Conservation (phyloP, 2,329 filamentous ascomycete species). For the Cladophialophora exuberans region DNA sequence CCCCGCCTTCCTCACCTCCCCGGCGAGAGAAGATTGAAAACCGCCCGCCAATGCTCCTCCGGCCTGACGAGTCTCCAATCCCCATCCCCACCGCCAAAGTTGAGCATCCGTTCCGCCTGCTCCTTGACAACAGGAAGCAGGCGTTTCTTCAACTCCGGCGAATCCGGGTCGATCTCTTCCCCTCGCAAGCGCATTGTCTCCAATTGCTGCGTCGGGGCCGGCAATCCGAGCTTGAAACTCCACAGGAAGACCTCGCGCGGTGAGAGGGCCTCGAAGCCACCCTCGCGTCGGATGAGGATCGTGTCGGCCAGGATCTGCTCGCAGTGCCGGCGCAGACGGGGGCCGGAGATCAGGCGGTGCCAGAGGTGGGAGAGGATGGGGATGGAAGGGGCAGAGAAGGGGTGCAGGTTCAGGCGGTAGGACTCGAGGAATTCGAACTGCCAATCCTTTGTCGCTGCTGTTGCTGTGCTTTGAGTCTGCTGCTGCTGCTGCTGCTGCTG, state of each 20-base stretch:
- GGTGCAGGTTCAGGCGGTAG: slow-evolving; percentile 9
- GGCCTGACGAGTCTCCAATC: slow-evolving; percentile 15
- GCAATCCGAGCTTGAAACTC: slow-evolving; percentile 24
- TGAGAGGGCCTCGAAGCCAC: slow-evolving; percentile 19
- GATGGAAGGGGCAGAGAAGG: neutral
- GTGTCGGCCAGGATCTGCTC: slow-evolving; percentile 23
- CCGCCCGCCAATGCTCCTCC: slow-evolving; percentile 16
- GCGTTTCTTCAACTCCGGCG: slow-evolving; percentile 20
- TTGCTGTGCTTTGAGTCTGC: neutral
- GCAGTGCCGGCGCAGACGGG: slow-evolving; percentile 15
- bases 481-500: neutral
- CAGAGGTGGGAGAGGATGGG: slow-evolving; percentile 1
- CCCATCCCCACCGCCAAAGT: too few relatives aligned
- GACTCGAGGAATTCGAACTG: slow-evolving; percentile 7
- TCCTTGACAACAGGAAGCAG: slow-evolving; percentile 21
- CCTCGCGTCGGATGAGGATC: slow-evolving; percentile 22
- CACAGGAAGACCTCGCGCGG: slow-evolving; percentile 27
- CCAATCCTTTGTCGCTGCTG: too few relatives aligned
- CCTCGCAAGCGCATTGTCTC: neutral
- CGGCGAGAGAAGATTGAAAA: slow-evolving; percentile 4
- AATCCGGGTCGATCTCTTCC: slow-evolving; percentile 13
- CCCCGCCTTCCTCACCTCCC: too few relatives aligned
- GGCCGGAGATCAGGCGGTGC: slow-evolving; percentile 7
- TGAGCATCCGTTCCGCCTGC: slow-evolving; percentile 20
- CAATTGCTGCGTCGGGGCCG: slow-evolving; percentile 13